Base-by-base conservation (phyloP, 2,329 filamentous ascomycete species). In the Berkeleyomyces rouxiae region DNA sequence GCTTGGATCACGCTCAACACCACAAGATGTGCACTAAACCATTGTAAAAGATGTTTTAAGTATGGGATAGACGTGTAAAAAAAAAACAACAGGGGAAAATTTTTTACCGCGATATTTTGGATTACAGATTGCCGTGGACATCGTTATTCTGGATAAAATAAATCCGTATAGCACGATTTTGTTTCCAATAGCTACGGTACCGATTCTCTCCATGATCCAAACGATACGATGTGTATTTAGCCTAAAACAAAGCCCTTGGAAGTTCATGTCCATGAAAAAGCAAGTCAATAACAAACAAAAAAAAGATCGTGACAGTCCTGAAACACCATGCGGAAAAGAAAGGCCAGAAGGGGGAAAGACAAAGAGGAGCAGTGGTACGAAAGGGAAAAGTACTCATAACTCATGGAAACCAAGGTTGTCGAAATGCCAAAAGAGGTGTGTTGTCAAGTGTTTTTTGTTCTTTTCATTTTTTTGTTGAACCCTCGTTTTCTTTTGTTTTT, bases 401-500 rank as follows among this genome's bases (percentile, higher is more conserved):
- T 23, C 23, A 23, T 23, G 23, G 23, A 23, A 23, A 23, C 23
- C 23, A 23, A 23, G 23, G 2, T 23, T 23, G 40, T 58, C 9
- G 10, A 7, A 43, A 42, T 39, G 37, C 37, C 40, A 37, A 37
- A 58, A 39, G 40, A 40, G n/a, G 31, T 58, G 37, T 58, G 55
- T 58, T 39, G 40, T 16, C 23, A 58, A 16, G 40, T 58, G 37
- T 58, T 40, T 43, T 43, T 58, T 61, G 58, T 51, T 61, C 55
- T 53, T 44, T 61, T 47, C 31, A 36, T 60, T 33, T 9, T 60
- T 55, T 55, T 61, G 40, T 59, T 49, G 61, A 59, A 36, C 39
- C 39, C 51, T 44, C 23, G 16, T 59, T 59, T 59, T 58, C 23
- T 49, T 58, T 33, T 36, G 37, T 16, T 55, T 36, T 23, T 23